These are phyloP conservation scores for Cymbidium sinense DNA, from an alignment of 106 monocot genomes.

Conservation along the genomic window DNA sequence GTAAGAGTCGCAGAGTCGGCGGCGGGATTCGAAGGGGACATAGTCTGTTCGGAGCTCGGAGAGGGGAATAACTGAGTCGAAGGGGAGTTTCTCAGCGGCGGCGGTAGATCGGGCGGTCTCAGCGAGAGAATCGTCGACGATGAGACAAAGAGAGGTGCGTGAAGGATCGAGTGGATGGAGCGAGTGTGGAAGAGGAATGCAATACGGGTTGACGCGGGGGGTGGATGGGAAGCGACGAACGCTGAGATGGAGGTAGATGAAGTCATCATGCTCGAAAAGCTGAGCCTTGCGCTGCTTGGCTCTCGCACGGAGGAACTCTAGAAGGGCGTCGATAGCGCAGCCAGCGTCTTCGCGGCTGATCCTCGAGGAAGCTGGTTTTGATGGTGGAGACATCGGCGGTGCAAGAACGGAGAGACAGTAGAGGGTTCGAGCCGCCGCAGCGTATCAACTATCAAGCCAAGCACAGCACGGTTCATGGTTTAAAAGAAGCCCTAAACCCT, in stretches of 20 bases:
- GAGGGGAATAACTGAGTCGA: slow-evolving; percentile 24
- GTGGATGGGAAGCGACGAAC: slow-evolving; percentile 30
- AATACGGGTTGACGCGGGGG: slow-evolving; percentile 26
- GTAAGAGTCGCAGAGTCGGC: slow-evolving; percentile 28
- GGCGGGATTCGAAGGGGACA: slow-evolving; percentile 27
- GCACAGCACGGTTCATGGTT: background rate
- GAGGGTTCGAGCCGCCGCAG: background rate
- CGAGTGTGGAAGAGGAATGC: slow-evolving; percentile 48
- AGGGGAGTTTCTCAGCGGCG: slow-evolving; percentile 17
- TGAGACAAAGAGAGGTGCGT: slow-evolving; percentile 30
- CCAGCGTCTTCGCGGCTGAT: slow-evolving; percentile 10
- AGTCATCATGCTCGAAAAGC: slow-evolving; percentile 32
- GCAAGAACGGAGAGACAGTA: background rate
- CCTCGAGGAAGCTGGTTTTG: background rate
- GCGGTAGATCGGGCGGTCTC: slow-evolving; percentile 6
- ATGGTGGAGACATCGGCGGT: background rate
- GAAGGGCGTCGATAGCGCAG: slow-evolving; percentile 30
- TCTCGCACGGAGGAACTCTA: slow-evolving; percentile 15
- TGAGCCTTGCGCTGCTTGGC: slow-evolving; percentile 24
- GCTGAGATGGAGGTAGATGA: slow-evolving; percentile 39
- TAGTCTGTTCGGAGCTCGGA: slow-evolving; percentile 36
- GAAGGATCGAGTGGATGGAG: slow-evolving; percentile 16
- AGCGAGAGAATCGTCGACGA: slow-evolving; percentile 30
- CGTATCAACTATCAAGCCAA: background rate
- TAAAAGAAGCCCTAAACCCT: background rate